Evolutionary conservation across 2,329 filamentous ascomycete genomes (phyloP), one percentile per base, ranked within the genome.

Genomic region (Tothia fuscella): DNA sequence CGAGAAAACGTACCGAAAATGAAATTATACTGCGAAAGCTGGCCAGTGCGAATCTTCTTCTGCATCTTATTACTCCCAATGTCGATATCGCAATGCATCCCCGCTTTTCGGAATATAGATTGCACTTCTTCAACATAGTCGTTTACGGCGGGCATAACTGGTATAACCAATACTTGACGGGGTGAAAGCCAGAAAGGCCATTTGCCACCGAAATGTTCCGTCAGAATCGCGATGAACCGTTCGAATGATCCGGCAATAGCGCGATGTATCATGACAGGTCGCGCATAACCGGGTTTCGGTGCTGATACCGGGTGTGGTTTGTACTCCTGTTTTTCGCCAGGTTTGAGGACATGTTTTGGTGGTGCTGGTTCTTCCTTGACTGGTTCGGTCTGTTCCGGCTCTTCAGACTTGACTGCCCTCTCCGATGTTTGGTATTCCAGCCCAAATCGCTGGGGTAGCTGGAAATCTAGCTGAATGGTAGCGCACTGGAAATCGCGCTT

Each of bases 381-480:
- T 48, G 66, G 59, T 44, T 61, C 56, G 51, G n/a, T 49, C 50
- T 39, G 56, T 53, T 20, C 61, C n/a, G 56, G 47, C 53, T 42
- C 54, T 47, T 31, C 53, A 26, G 50, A 49, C 38, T 59, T 57
- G 40, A 48, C 48, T 35, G 48, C 41, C 42, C 65, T 60, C 55
- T 87, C 81, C 29, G 80, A 77, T 7, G 82, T 86, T 66, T 84
- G 79, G 59, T 87, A 93, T 60, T 88, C 81, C 30, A 95, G 74
- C 55, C 84, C 82, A 64, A 95, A 95, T 61, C 87, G 87, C 53
- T 81, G 70, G 2, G 82, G 81, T 16, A 84, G 74, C 57, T 94
- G 82, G 67, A 93, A 93, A 59, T 93, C 86, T 42, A 93, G 76
- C 65, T 96, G 89, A 51, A 96, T 93, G 10, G 89, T 96, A 52